phyloP scores from a whole-genome alignment of 2,329 filamentous ascomycete genomes.

The Aspergillus hiratsukae region DNA sequence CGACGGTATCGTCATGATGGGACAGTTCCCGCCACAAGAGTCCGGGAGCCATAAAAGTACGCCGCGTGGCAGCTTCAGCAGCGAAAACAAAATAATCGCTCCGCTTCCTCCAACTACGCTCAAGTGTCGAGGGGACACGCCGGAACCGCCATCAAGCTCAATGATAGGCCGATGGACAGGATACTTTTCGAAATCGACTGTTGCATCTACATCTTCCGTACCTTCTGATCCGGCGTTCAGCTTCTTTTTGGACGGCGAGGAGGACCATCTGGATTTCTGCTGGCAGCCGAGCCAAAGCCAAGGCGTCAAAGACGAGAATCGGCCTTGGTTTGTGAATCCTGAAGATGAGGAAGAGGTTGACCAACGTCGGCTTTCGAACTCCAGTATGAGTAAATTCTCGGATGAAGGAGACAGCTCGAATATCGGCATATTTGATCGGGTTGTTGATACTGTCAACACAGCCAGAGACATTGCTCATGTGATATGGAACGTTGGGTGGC shows the following conservation, averaged over 20 bases:
- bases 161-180: conserved; percentile 34
- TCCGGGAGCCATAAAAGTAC: conserved; percentile 50
- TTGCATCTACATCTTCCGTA: conserved; percentile 61
- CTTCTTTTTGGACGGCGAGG: conserved; percentile 59
- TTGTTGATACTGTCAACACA: conserved; percentile 72
- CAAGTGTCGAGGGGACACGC: conserved; percentile 75
- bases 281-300: conserved; percentile 37
- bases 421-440: conserved; percentile 67
- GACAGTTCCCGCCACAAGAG: conserved; percentile 51
- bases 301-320: conserved; percentile 12
- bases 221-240: conserved; percentile 64
- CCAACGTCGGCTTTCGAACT: conserved; percentile 67
- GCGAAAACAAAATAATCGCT: conserved; percentile 78
- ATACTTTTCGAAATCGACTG: conserved; percentile 38
- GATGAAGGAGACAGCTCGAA: conserved; percentile 65
- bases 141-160: conserved; percentile 49
- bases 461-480: conserved; percentile 62
- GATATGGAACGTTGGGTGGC: conserved; percentile 64
- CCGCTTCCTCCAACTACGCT: conserved; percentile 82
- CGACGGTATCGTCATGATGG: conserved; percentile 79
- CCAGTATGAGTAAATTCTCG: conserved; percentile 88
- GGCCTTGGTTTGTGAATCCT: conserved; percentile 30
- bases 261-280: conserved; percentile 45
- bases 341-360: conserved; percentile 53
- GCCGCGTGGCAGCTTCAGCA: conserved; percentile 52